Percentiles rank a stretch among this genome's conserved stretches.
phyloP scores from a whole-genome alignment of 1,284 basidiomycete genomes.

The Tausonia pullulans region DNA sequence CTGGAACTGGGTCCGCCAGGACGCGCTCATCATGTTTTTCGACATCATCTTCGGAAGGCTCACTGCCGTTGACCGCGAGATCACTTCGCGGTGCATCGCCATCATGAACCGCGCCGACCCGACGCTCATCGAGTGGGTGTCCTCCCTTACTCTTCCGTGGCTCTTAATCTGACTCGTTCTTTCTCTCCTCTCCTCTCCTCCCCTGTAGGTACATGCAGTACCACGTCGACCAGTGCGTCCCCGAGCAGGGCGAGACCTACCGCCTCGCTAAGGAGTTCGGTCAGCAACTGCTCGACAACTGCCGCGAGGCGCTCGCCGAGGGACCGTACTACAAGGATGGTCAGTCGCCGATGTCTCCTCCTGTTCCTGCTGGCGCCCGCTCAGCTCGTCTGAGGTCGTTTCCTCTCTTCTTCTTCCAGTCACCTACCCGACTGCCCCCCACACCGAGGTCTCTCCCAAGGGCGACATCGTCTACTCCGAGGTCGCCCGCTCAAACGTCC shows the following conservation, averaged over 20 bases:
- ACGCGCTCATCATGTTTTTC: constrained; percentile 89
- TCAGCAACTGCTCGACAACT: constrained; percentile 91
- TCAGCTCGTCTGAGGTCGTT: constrained; percentile 3
- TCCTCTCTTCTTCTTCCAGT: constrained; percentile 38
- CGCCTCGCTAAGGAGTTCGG: constrained; percentile 92
- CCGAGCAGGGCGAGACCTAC: constrained; percentile 79
- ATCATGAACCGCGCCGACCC: constrained; percentile 96
- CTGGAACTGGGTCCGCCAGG: constrained; percentile 99
- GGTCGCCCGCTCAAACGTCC: constrained; percentile 85
- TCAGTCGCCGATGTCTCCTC: constrained; percentile 36
- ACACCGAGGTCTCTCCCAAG: constrained; percentile 82
- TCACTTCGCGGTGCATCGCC: constrained; percentile 93
- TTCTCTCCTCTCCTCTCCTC: not conserved
- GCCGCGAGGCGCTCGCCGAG: constrained; percentile 66
- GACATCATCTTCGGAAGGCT: constrained; percentile 93
- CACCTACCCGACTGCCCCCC: constrained; percentile 94
- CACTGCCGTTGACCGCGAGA: constrained; percentile 76
- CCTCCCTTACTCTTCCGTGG: not conserved
- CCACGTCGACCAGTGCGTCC: constrained; percentile 73
- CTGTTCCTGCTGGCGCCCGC: not conserved
- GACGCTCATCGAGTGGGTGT: constrained; percentile 51
- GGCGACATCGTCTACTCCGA: constrained; percentile 93
- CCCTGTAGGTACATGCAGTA: constrained; percentile 78
- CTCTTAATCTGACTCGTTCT: not conserved
- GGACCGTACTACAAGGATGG: constrained; percentile 87